Evolutionary conservation across 768 basidiomycete genomes (phyloP).

Genomic region (Naganishia kalamii): DNA sequence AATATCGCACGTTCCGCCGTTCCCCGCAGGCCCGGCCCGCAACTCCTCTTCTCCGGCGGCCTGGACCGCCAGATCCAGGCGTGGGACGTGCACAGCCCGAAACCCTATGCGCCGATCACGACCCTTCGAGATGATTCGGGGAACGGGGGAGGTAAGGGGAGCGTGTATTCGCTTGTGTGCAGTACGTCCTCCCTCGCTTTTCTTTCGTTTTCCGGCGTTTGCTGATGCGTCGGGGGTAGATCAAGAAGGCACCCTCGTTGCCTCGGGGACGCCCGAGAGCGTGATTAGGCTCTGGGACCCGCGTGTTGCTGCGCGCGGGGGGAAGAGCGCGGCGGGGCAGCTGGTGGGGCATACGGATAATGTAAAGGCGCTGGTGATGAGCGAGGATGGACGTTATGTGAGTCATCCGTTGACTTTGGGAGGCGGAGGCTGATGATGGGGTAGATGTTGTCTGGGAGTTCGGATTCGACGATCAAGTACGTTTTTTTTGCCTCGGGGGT

Average conservation of each 20-base stretch:
- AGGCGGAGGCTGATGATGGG: background rate
- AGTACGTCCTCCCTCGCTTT: conserved; percentile 27
- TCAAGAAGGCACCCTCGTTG: conserved; percentile 63
- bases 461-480: conserved; percentile 47
- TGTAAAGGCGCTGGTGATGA: conserved; percentile 79
- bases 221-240: conserved; percentile 46
- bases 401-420: conserved; percentile 42
- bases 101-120: conserved; percentile 37
- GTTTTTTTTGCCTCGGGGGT: background rate
- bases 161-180: conserved; percentile 45
- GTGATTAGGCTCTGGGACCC: conserved; percentile 93
- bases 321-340: conserved; percentile 61
- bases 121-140: conserved; percentile 32
- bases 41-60: conserved; percentile 56
- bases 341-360: conserved; percentile 97
- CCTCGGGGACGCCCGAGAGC: conserved; percentile 83
- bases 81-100: conserved; percentile 65
- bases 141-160: conserved; percentile 35
- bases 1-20: background rate
- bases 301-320: conserved; percentile 51
- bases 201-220: background rate
- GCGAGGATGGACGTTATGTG: conserved; percentile 85
- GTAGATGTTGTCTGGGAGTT: conserved; percentile 45
- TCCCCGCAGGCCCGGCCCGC: conserved; percentile 4
- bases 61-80: conserved; percentile 90